Base-by-base conservation (phyloP, 31 red algal genomes). In the Porphyra umbilicalis region DNA sequence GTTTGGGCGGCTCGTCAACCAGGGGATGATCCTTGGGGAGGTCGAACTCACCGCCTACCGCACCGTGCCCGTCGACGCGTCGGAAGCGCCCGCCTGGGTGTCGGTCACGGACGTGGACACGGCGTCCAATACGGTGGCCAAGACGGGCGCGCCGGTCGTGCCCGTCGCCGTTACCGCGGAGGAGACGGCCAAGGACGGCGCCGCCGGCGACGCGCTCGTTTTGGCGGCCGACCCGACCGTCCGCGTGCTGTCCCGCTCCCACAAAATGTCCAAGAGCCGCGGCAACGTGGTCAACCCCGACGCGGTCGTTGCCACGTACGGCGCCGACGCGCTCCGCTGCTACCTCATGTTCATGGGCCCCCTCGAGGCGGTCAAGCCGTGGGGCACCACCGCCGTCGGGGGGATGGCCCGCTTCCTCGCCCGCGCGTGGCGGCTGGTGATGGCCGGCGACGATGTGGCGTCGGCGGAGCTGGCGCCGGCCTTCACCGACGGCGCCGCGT, bases 341-440 rank as follows among this genome's bases (percentile, higher is more conserved):
- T 99, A 95, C 84, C 85, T 97, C 31, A 99, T 99, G 98, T 99
- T 97, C 81, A 92, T 99, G 89, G 98, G 98, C 32, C 98, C 98
- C 42, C 84, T 95, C 78, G 98, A 97, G 78, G 90, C 97, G 76
- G 95, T 93, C 29, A 95, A 94, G 83, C 93, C 92, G 34, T 98
- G 96, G 96, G 83, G 81, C 29, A 93, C 92, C 4, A 92, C 91
- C 71, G 96, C 87, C 37, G 88, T 98, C 16, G 79, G 84, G 38
- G 96, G 96, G 18, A 92, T 98, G 88, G 83, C 83, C 32, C 84
- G 95, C 31, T 99, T 99, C 76, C 85, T 99, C 11, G 86, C 82
- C 35, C 89, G 93, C 6, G 94, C 85, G 18, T 99, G 98, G 98
- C 81, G 92, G 30, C 81, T 99, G 36, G 71, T 92, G 13, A 82